Evolutionary conservation across 352 stramenopile genomes (phyloP).

Genomic region (Phytopythium chamaehyphon): DNA sequence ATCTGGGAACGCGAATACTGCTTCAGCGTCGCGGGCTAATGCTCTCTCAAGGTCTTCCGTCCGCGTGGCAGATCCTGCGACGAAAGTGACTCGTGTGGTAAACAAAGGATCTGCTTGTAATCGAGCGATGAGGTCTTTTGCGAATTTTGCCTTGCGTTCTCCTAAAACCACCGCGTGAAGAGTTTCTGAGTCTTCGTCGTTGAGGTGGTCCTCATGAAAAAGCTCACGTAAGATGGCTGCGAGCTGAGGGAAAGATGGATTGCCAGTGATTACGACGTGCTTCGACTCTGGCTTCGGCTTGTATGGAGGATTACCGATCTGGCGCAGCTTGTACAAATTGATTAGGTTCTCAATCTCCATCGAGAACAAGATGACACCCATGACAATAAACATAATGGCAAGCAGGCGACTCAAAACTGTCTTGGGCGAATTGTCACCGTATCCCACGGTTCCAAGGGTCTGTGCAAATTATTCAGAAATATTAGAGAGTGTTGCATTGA

Average conservation of each 20-base stretch:
- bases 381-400: conserved; percentile 87
- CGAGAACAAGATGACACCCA: conserved; percentile 84
- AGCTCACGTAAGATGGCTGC: conserved; percentile 81
- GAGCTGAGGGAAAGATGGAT: conserved; percentile 80
- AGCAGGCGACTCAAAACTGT: conserved; percentile 80
- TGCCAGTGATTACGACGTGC: conserved; percentile 81
- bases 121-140: conserved; percentile 61
- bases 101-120: conserved; percentile 80
- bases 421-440: conserved; percentile 81
- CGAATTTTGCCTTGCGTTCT: conserved; percentile 66
- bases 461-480: no score
- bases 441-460: conserved; percentile 86
- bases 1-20: conserved; percentile 83
- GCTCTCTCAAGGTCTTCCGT: conserved; percentile 71
- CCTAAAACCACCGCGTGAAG: conserved; percentile 71
- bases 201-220: conserved; percentile 84
- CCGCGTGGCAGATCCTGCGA: conserved; percentile 68
- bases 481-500: no score
- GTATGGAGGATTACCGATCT: conserved; percentile 80
- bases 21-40: conserved; percentile 45
- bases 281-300: conserved; percentile 56
- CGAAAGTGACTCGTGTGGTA: conserved; percentile 70
- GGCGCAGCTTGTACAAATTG: conserved; percentile 74
- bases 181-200: conserved; percentile 32
- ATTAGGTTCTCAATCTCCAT: conserved; percentile 89